Percentiles rank a stretch among this genome's conserved stretches.
phyloP scores from a whole-genome alignment of 768 basidiomycete genomes.

The Leccinum arenicola region DNA sequence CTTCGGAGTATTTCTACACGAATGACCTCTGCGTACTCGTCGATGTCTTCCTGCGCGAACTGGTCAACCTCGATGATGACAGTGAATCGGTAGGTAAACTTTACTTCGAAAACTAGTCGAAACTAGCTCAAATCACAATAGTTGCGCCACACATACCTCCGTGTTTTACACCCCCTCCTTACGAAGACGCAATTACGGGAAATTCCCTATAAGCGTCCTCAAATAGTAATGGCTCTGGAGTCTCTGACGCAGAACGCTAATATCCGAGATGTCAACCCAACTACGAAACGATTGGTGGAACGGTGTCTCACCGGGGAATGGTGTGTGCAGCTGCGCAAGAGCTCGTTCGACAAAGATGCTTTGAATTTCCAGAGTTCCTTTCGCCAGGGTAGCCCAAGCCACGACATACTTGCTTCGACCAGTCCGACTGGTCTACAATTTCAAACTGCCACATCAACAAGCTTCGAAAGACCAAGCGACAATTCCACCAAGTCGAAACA shows the following conservation, averaged over 20 bases:
- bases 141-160: slow-evolving; percentile 93
- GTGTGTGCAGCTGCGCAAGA: slow-evolving; percentile 68
- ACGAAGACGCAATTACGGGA: slow-evolving; percentile 88
- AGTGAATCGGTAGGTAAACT: slow-evolving; percentile 74
- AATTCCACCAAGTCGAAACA: slow-evolving; percentile 38
- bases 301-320: slow-evolving; percentile 86
- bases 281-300: slow-evolving; percentile 88
- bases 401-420: slow-evolving; percentile 39
- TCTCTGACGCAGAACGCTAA: slow-evolving; percentile 68
- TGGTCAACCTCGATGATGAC: slow-evolving; percentile 89
- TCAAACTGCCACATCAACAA: neutral
- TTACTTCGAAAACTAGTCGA: neutral
- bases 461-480: slow-evolving; percentile 17
- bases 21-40: slow-evolving; percentile 96
- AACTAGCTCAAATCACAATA: slow-evolving; percentile 34
- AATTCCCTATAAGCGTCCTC: slow-evolving; percentile 86
- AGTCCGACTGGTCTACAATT: slow-evolving; percentile 25
- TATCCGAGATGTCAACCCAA: slow-evolving; percentile 81
- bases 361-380: slow-evolving; percentile 26
- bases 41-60: slow-evolving; percentile 95
- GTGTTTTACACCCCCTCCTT: slow-evolving; percentile 92
- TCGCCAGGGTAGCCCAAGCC: slow-evolving; percentile 42
- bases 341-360: slow-evolving; percentile 26
- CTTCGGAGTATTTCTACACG: slow-evolving; percentile 96
- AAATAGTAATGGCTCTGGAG: slow-evolving; percentile 82